A percentile compares a stretch with the other conserved stretches of the same genome.
phyloP scores from a whole-genome alignment of 495 filamentous ascomycete genomes.

The Penicillium desertorum region DNA sequence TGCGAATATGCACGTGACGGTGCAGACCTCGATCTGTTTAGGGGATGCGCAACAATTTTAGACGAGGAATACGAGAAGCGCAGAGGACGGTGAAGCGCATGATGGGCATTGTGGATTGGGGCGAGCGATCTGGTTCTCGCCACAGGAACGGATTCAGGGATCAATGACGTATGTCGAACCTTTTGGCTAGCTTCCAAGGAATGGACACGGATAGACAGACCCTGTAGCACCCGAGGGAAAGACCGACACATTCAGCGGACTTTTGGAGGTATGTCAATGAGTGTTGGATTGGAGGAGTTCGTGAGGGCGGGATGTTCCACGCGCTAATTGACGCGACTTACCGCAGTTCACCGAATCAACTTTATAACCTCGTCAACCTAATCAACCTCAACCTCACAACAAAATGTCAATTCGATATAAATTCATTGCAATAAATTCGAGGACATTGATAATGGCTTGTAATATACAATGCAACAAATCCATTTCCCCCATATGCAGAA shows the following conservation, averaged over 20 bases:
- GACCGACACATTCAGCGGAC: slow-evolving; percentile 39
- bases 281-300: slow-evolving; percentile 2
- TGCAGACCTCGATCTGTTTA: not conserved
- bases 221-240: slow-evolving; percentile 29
- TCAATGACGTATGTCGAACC: slow-evolving; percentile 34
- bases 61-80: not conserved
- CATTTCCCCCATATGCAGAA: no score
- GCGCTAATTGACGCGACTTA: slow-evolving; percentile 20
- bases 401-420: not conserved
- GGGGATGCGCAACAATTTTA: slow-evolving; percentile 2
- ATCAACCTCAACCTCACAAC: no score
- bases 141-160: slow-evolving; percentile 31
- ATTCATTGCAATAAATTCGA: no score
- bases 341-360: not conserved
- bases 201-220: slow-evolving; percentile 35
- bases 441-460: no score
- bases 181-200: slow-evolving; percentile 26
- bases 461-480: no score
- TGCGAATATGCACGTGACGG: slow-evolving; percentile 11
- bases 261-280: slow-evolving; percentile 1
- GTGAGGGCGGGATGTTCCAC: slow-evolving; percentile 16
- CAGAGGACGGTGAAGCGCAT: slow-evolving; percentile 13
- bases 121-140: slow-evolving; percentile 26
- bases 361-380: not conserved
- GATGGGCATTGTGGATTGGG: slow-evolving; percentile 22